Evolutionary conservation across 2,329 filamentous ascomycete genomes (phyloP), one percentile per base, ranked within the genome.

Genomic region (Diplodia corticola): DNA sequence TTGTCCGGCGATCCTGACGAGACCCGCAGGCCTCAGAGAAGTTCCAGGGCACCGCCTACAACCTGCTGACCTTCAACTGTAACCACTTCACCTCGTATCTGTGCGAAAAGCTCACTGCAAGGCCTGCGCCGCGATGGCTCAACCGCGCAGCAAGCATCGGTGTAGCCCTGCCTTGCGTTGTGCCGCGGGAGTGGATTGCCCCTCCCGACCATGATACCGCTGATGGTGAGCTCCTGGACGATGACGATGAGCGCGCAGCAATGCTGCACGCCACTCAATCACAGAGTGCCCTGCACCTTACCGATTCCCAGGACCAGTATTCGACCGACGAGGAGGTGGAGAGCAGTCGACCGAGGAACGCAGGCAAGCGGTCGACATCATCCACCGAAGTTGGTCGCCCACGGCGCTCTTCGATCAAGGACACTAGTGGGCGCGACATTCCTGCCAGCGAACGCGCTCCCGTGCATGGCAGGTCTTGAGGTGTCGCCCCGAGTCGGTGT

Each of bases 131-230:
- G 0, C 79, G 78, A 20, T 96, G 91, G 90, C 80, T 96, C 64
- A 96, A 96, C 73, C 86, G 92, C 65, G 92, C 92, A 1, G 92
- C 92, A n/a, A 89, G 86, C 71, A 91, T 96, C 69, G 92, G 92
- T 46, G 85, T 93, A 61, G 90, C 90, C 13, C 78, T 96, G 40
- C 92, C 92, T 15, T 96, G 92, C 75, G 85, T 96, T 22, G 91
- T 96, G 54, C 92, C 92, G 13, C 84, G 85, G 68, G 91, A 93
- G 73, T 95, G 91, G 91, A 87, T 95, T 69, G 86, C 89, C 53
- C 89, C 91, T 59, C 91, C 91, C 1, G 91, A 93, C 71, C 89
- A 87, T 73, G 89, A 91, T 67, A 88, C 85, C 17, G 88, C 86
- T 37, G 89, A 92, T 68, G 90, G 89, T 67, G 89, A 88, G 73